Evolutionary conservation across 805 yeast species (phyloP), one percentile per base, ranked within the genome.

Genomic region (Zygosaccharomyces kombuchaensis): DNA sequence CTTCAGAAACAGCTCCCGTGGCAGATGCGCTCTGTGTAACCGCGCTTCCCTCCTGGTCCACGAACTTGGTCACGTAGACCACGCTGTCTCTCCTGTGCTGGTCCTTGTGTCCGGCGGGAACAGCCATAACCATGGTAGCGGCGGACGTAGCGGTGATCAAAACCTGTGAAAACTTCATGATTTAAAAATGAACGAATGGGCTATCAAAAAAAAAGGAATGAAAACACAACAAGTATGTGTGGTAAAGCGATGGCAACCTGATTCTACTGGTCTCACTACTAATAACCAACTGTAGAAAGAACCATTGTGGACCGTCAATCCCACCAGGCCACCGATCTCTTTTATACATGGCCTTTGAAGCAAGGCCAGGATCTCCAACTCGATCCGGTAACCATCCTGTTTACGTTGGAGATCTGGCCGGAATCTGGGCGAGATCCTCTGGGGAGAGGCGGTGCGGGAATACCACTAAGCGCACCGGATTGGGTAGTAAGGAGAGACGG

Each of bases 1-100:
- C 34, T n/a, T 30, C n/a, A 7, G 41, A 27, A 6, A 9, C 41
- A 27, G 17, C 14, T 6, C 27, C 14, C 14, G 45, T 45, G 26
- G 31, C 36, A 17, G 34, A 36, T 44, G 31, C 23, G 48, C 38
- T 31, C 45, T 29, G 31, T 48, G 32, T 31, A 52, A 31, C 40
- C 43, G 36, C 35, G 53, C 62, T 60, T 47, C 67, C 66, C 35
- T 54, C 40, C 37, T 48, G 60, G 51, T 63, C 63, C 40, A 63
- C 63, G 43, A 47, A 60, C 53, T 61, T 62, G 26, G 68, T 55
- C 14, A 67, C 66, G 23, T 66, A 55, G 31, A 67, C 62, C 22
- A 62, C 52, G 14, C 31, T 38, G 31, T 57, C 66, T 48, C 67
- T 57, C 44, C 61, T 60, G 44, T 58, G 63, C 34, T 51, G 57